Evolutionary conservation across 306 rosid species (phyloP).

Genomic region (Acacia melanoxylon): DNA sequence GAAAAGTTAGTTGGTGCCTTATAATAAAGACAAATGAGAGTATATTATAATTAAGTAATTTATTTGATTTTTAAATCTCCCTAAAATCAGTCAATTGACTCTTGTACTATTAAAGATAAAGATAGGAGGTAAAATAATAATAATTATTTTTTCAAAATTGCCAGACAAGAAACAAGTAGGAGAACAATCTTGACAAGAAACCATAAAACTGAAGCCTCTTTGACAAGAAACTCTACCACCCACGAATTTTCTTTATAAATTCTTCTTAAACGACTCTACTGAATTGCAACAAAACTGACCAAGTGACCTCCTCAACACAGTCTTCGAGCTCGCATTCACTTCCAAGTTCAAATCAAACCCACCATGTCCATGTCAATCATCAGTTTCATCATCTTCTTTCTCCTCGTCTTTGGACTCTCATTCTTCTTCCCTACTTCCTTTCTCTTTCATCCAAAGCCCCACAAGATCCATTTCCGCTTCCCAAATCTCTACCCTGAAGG

Average conservation of each 20-base stretch:
- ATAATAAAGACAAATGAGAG: too few species aligned
- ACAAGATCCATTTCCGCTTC: constrained; percentile 68
- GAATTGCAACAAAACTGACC: not conserved
- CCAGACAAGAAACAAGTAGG: too few species aligned
- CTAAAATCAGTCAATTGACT: too few species aligned
- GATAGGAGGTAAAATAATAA: too few species aligned
- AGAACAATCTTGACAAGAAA: not conserved
- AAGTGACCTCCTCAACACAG: not conserved
- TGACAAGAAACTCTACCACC: not conserved
- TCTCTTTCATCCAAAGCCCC: constrained; percentile 44
- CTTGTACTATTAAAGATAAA: too few species aligned
- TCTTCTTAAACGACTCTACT: not conserved
- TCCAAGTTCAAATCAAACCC: not conserved
- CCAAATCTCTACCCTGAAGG: constrained; percentile 78
- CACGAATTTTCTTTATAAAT: not conserved
- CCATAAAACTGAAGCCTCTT: not conserved
- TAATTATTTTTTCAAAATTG: too few species aligned
- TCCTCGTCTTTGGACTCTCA: constrained; percentile 26
- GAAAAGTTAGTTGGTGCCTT: too few species aligned
- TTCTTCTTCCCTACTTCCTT: constrained; percentile 10
- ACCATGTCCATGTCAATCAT: constrained; percentile 23
- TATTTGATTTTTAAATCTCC: too few species aligned
- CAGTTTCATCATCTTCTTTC: not conserved
- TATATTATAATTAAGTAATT: too few species aligned
- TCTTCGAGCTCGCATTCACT: too few species aligned